Percentiles rank a stretch among this genome's conserved stretches.
These are phyloP conservation scores for Ochromonas danica DNA, from an alignment of 108 stramenopile species.

Conservation along the genomic window DNA sequence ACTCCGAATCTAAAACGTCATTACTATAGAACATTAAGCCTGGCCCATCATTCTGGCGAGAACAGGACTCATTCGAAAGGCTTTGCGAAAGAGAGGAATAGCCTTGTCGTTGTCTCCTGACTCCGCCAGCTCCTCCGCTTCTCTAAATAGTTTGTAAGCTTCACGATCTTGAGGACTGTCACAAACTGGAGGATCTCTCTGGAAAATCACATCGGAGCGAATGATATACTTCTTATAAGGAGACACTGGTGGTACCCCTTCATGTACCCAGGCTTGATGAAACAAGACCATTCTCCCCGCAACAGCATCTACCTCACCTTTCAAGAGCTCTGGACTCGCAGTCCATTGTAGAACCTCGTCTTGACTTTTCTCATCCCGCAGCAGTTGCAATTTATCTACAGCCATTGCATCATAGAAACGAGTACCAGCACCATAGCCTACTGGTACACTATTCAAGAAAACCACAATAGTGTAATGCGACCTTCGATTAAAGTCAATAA, in stretches of 20 bases:
- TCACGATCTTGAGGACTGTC: constrained; percentile 23
- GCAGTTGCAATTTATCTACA: constrained; percentile 24
- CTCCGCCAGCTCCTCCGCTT: constrained; percentile 36
- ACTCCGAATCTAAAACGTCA: no score
- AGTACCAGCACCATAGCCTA: constrained; percentile 37
- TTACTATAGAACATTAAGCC: no score
- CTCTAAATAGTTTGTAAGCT: constrained; percentile 39
- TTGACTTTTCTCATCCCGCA: background rate
- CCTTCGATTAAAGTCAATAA: constrained; percentile 36
- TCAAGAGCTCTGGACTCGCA: background rate
- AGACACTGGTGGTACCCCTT: constrained; percentile 28
- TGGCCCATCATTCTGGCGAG: constrained; percentile 33
- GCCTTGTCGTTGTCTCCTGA: constrained; percentile 24
- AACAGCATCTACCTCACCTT: constrained; percentile 29
- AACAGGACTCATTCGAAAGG: constrained; percentile 43
- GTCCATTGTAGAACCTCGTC: constrained; percentile 28
- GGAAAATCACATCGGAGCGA: constrained; percentile 43
- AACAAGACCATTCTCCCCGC: constrained; percentile 42
- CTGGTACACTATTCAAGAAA: constrained; percentile 32
- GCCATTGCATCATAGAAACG: constrained; percentile 33
- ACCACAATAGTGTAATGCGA: constrained; percentile 39
- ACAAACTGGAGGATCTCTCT: constrained; percentile 36
- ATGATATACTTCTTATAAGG: constrained; percentile 38
- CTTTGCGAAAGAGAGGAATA: constrained; percentile 23
- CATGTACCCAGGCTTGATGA: constrained; percentile 40